phyloP scores from a whole-genome alignment of 2,329 filamentous ascomycete species.

The Pseudogymnoascus sp. region DNA sequence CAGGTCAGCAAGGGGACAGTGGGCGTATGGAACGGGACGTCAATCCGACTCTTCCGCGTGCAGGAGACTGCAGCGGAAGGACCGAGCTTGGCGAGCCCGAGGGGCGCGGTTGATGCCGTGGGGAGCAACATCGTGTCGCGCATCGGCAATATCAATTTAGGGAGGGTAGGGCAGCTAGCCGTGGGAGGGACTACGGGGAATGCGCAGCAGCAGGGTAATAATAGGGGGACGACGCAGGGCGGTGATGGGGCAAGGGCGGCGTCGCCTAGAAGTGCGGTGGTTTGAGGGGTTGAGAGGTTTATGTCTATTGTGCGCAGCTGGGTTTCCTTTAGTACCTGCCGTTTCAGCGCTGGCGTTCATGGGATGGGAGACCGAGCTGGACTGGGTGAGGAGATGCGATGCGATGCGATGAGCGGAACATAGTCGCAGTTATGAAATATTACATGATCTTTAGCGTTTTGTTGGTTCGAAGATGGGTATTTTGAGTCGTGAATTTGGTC shows the following conservation, averaged over 20 bases:
- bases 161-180: conserved; percentile 13
- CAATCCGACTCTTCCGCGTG: conserved; percentile 80
- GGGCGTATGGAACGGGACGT: conserved; percentile 89
- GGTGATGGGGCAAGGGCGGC: conserved; percentile 13
- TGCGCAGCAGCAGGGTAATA: conserved; percentile 18
- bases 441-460: not conserved
- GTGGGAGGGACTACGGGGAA: conserved; percentile 25
- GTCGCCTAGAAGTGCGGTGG: not conserved
- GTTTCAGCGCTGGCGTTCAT: conserved; percentile 15
- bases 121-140: conserved; percentile 82
- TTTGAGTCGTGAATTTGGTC: not conserved
- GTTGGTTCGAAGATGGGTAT: not conserved
- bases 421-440: conserved; percentile 4
- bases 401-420: not conserved
- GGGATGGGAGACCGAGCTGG: conserved; percentile 7
- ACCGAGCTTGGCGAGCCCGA: conserved; percentile 73
- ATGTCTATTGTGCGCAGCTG: not conserved
- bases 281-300: not conserved
- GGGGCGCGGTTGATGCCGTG: conserved; percentile 87
- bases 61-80: conserved; percentile 76
- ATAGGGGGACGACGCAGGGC: conserved; percentile 17
- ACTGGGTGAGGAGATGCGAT: not conserved
- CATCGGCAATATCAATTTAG: conserved; percentile 61
- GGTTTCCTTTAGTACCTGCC: conserved; percentile 9
- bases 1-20: conserved; percentile 77